phyloP scores from a whole-genome alignment of 805 yeast species.

The Suhomyces pyralidae region DNA sequence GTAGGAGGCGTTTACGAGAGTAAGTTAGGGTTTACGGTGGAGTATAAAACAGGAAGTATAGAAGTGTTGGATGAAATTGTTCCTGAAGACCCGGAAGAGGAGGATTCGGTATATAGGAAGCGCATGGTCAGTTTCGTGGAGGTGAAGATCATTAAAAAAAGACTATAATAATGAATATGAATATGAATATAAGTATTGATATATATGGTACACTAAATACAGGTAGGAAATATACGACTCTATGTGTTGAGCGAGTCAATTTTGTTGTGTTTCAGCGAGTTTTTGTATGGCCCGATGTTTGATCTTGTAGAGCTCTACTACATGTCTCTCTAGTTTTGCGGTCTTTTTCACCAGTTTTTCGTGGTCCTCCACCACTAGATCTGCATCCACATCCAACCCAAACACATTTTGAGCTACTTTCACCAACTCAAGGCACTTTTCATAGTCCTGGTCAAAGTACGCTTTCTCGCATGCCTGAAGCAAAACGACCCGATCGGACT shows the following conservation, averaged over 20 bases:
- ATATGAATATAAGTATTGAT: neutral
- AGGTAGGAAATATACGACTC: no score
- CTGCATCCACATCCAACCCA: constrained; percentile 21
- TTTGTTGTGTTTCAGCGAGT: neutral
- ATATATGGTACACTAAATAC: neutral
- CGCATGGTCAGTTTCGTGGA: constrained; percentile 50
- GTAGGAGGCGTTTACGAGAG: constrained; percentile 59
- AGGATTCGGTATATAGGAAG: constrained; percentile 33
- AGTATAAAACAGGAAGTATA: constrained; percentile 60
- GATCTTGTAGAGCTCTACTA: constrained; percentile 49
- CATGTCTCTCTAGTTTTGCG: constrained; percentile 45
- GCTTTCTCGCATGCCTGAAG: constrained; percentile 62
- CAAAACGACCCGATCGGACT: constrained; percentile 54
- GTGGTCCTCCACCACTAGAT: constrained; percentile 12
- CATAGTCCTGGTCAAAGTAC: constrained; percentile 54
- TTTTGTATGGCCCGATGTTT: constrained; percentile 26
- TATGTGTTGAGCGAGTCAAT: no score
- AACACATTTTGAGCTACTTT: constrained; percentile 29
- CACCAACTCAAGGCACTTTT: constrained; percentile 40
- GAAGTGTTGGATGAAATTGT: constrained; percentile 70
- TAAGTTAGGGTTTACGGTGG: constrained; percentile 50
- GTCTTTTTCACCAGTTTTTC: constrained; percentile 22
- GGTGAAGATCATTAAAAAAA: constrained; percentile 25
- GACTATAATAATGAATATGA: neutral
- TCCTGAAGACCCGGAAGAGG: constrained; percentile 17